A percentile compares a stretch with the other conserved stretches of the same genome.
Conservation (phyloP, 495 filamentous ascomycete genomes). For the Usnea hakonensis region DNA sequence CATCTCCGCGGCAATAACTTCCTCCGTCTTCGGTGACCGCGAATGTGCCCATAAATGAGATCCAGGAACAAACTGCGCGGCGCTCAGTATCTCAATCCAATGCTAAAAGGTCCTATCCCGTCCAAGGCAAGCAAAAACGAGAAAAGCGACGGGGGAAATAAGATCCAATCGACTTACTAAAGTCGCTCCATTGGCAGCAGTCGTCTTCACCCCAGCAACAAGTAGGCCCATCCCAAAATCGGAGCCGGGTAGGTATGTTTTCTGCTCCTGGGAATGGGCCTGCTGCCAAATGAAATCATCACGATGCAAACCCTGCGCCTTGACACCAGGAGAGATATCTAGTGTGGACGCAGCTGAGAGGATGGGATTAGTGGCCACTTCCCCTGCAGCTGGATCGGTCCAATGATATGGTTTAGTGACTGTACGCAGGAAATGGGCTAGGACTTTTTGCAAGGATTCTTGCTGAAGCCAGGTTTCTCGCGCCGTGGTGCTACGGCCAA, state of each 20-base stretch:
- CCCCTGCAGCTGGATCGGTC: background rate
- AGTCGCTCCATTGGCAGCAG: slow-evolving; percentile 6
- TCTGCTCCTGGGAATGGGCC: background rate
- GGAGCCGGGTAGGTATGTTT: background rate
- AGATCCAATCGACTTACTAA: background rate
- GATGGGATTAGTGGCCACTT: background rate
- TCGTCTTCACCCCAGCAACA: slow-evolving; percentile 3
- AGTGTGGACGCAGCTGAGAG: slow-evolving; percentile 6
- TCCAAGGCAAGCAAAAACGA: no score
- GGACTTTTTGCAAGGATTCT: background rate
- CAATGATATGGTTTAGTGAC: background rate
- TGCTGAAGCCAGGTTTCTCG: slow-evolving; percentile 19
- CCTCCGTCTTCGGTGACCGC: background rate
- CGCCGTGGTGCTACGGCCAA: slow-evolving; percentile 13
- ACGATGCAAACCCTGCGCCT: slow-evolving; percentile 9
- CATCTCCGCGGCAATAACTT: background rate
- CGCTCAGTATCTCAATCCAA: background rate
- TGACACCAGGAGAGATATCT: slow-evolving; percentile 2
- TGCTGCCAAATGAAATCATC: slow-evolving; percentile 19
- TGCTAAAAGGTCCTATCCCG: no score
- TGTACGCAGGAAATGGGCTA: slow-evolving; percentile 3
- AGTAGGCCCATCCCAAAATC: slow-evolving; percentile 9
- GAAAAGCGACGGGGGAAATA: background rate
- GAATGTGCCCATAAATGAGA: slow-evolving; percentile 9
- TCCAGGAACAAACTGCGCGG: slow-evolving; percentile 3